A percentile compares a stretch with the other conserved stretches of the same genome.
phyloP scores from a whole-genome alignment of 1,139 yeast genomes.

The Saccharomyces pastorianus region DNA sequence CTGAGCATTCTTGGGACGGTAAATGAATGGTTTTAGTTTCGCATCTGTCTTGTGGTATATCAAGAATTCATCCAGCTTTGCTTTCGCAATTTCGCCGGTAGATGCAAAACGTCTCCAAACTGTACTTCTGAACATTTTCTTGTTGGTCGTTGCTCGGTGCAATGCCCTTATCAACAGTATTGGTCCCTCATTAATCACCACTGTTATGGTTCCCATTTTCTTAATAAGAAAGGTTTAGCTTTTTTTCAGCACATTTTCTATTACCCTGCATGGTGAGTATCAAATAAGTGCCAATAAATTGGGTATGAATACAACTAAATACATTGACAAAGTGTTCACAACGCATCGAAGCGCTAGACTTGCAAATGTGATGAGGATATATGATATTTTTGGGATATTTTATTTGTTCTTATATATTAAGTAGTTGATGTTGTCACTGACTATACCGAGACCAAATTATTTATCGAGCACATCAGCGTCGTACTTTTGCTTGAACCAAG shows the following conservation, averaged over 20 bases:
- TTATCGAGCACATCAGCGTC: conserved; percentile 95
- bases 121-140: neutral
- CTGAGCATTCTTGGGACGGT: conserved; percentile 42
- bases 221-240: neutral
- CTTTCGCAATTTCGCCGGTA: conserved; percentile 7
- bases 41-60: conserved; percentile 19
- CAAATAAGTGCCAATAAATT: neutral
- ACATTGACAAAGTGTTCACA: neutral
- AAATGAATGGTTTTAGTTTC: conserved; percentile 35
- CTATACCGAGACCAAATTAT: conserved; percentile 34
- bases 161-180: neutral
- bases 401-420: neutral
- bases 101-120: conserved; percentile 10
- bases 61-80: conserved; percentile 18
- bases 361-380: neutral
- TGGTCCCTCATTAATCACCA: neutral
- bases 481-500: conserved; percentile 99
- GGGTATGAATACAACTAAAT: neutral
- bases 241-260: neutral
- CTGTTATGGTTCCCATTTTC: neutral
- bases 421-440: neutral
- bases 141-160: neutral
- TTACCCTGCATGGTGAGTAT: neutral
- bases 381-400: neutral
- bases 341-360: neutral